phyloP scores from a whole-genome alignment of 2,329 filamentous ascomycete species.

The Mariannaea elegans region DNA sequence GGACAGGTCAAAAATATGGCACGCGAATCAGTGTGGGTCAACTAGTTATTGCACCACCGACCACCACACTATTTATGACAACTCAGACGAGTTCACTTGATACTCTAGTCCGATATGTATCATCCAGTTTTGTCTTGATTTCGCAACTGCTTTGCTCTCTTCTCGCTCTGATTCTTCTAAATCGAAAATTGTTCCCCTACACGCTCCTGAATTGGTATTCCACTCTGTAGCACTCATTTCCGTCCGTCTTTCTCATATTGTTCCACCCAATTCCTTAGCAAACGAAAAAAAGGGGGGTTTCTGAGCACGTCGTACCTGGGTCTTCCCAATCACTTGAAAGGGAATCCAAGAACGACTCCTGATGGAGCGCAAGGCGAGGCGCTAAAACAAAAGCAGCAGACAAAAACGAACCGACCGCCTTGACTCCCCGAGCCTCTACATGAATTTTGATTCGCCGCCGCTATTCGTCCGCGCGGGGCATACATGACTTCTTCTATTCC shows the following conservation, averaged over 20 bases:
- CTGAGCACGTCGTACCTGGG: conserved; percentile 35
- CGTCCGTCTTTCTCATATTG: not conserved
- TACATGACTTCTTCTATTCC: conserved; percentile 55
- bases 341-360: conserved; percentile 41
- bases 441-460: conserved; percentile 51
- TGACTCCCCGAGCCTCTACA: conserved; percentile 53
- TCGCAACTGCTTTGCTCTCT: conserved; percentile 26
- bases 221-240: conserved; percentile 29
- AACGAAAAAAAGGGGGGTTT: conserved; percentile 21
- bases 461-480: conserved; percentile 46
- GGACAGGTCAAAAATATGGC: not conserved
- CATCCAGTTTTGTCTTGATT: conserved; percentile 24
- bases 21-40: conserved; percentile 15
- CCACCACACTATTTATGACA: conserved; percentile 26
- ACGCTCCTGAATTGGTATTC: conserved; percentile 39
- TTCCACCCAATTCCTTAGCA: conserved; percentile 29
- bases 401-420: conserved; percentile 45
- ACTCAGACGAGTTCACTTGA: conserved; percentile 45
- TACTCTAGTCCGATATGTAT: conserved; percentile 39
- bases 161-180: conserved; percentile 14
- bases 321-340: conserved; percentile 48
- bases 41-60: conserved; percentile 29
- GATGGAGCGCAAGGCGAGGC: conserved; percentile 27
- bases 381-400: conserved; percentile 33
- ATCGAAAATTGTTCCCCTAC: conserved; percentile 38